Conservation (phyloP, 257 asterid species). For the Petunia secreta region DNA sequence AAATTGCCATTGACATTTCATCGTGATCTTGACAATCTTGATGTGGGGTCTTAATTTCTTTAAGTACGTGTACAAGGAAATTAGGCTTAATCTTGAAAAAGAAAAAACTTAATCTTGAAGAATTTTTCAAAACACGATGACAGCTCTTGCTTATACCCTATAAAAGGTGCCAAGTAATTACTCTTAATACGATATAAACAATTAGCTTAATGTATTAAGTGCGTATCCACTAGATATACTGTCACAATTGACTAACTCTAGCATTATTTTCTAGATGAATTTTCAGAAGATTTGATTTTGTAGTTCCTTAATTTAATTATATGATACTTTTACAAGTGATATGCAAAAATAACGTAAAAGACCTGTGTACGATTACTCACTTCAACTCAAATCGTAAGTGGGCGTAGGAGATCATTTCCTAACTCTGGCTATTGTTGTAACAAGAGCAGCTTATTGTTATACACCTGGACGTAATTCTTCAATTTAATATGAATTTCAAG, state of each 20-base stretch:
- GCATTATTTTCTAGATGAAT: no score
- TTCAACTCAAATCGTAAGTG: no score
- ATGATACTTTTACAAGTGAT: no score
- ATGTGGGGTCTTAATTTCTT: not conserved
- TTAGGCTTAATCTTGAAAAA: not conserved
- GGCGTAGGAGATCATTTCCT: no score
- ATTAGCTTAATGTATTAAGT: not conserved
- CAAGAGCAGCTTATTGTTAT: no score
- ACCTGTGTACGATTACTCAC: no score
- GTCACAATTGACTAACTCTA: not conserved
- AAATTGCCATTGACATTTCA: constrained; percentile 13
- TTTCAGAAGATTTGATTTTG: no score
- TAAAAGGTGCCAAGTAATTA: not conserved
- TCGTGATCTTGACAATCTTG: constrained; percentile 14
- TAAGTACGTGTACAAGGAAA: not conserved
- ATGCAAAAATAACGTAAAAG: no score
- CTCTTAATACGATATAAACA: not conserved
- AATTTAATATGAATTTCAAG: no score
- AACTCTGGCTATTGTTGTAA: no score
- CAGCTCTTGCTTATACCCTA: constrained; percentile 7
- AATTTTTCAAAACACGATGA: not conserved
- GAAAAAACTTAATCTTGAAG: not conserved
- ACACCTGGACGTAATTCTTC: no score
- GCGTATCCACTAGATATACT: not conserved
- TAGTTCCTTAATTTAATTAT: no score